A percentile compares a stretch with the other conserved stretches of the same genome.
These are phyloP conservation scores for Violaceomyces palustris DNA, from an alignment of 1,284 basidiomycete genomes.

Conservation along the genomic window DNA sequence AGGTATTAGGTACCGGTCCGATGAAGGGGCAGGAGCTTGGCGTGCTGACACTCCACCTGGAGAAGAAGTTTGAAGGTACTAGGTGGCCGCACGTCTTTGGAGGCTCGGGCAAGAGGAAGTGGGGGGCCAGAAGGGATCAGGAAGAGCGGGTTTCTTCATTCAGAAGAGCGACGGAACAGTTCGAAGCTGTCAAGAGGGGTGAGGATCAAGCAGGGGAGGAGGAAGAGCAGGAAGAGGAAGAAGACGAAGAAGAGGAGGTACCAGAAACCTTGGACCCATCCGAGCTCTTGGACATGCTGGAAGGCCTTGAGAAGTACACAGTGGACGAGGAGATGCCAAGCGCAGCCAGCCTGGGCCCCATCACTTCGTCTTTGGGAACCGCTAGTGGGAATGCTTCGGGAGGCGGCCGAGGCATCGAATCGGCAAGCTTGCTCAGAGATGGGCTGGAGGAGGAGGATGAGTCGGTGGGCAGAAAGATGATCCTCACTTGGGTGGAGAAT, in stretches of 20 bases:
- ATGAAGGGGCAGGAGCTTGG: constrained; percentile 1
- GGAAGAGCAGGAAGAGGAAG: constrained; percentile 26
- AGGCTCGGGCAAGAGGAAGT: not conserved
- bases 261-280: constrained; percentile 82
- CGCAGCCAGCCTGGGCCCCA: no score
- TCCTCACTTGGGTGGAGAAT: constrained; percentile 63
- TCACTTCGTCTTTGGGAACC: no score
- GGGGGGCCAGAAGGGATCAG: no score
- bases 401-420: no score
- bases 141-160: no score
- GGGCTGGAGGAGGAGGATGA: constrained; percentile 79
- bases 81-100: constrained; percentile 79
- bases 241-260: constrained; percentile 62
- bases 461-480: constrained; percentile 62
- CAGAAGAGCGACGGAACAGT: no score
- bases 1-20: constrained; percentile 2
- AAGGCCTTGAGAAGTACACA: constrained; percentile 79
- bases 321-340: constrained; percentile 59
- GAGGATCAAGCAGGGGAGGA: constrained; percentile 1
- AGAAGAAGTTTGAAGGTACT: constrained; percentile 57
- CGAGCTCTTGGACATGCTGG: constrained; percentile 71
- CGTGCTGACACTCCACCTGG: constrained; percentile 38
- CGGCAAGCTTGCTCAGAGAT: constrained; percentile 68
- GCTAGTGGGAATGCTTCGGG: no score
- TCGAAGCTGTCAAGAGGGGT: not conserved